A percentile compares a stretch with the other conserved stretches of the same genome.
Evolutionary conservation across 129 eudicot species (phyloP).

Genomic region (Helianthus annuus): HanXRQr2.0-SUNRISE NC_035433.2:144100965-144101464

Average conservation of each 20-base stretch:
- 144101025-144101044: neutral
- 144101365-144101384: no score
- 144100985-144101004: neutral
- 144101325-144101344: no score
- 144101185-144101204: conserved; percentile 81
- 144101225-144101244: conserved; percentile 71
- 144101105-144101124: conserved; percentile 3
- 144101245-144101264: conserved; percentile 88
- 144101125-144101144: neutral
- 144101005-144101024: neutral
- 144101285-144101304: conserved; percentile 81
- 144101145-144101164: conserved; percentile 1
- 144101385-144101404: no score
- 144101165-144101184: neutral
- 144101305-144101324: no score
- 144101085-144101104: conserved; percentile 17
- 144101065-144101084: conserved; percentile 28
- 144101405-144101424: no score
- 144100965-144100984: neutral
- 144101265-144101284: conserved; percentile 89
- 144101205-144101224: conserved; percentile 82
- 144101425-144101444: no score
- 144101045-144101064: neutral
- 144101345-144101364: no score
- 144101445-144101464: no score